A percentile compares a stretch with the other conserved stretches of the same genome.
These are phyloP conservation scores for Yamadazyma sp. DNA, from an alignment of 805 yeast genomes.

Conservation along the genomic window DNA sequence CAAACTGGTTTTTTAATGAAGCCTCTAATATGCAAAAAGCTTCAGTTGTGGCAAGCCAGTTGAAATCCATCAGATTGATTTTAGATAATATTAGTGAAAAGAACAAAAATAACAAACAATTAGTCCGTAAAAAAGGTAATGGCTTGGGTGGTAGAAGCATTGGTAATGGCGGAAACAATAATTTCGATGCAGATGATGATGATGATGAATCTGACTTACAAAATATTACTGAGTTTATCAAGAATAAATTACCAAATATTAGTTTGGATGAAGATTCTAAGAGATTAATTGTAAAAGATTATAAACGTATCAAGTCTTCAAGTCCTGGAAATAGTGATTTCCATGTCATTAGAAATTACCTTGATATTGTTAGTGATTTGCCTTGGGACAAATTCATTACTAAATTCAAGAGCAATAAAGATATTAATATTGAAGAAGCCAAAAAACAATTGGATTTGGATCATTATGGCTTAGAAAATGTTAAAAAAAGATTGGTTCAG, in stretches of 20 bases:
- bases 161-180: slow-evolving; percentile 44
- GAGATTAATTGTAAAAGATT: slow-evolving; percentile 46
- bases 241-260: slow-evolving; percentile 33
- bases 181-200: slow-evolving; percentile 34
- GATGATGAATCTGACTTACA: slow-evolving; percentile 44
- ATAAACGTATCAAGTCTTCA: slow-evolving; percentile 51
- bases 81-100: slow-evolving; percentile 45
- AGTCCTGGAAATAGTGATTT: slow-evolving; percentile 50
- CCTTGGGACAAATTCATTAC: slow-evolving; percentile 52
- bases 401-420: slow-evolving; percentile 33
- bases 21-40: slow-evolving; percentile 53
- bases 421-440: slow-evolving; percentile 47
- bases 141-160: slow-evolving; percentile 34
- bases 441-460: slow-evolving; percentile 37
- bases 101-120: slow-evolving; percentile 10
- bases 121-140: slow-evolving; percentile 27
- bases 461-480: slow-evolving; percentile 41
- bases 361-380: slow-evolving; percentile 62
- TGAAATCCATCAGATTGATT: slow-evolving; percentile 48
- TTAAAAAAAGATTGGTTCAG: slow-evolving; percentile 69
- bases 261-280: slow-evolving; percentile 36
- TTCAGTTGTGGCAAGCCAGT: slow-evolving; percentile 51
- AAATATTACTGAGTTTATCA: slow-evolving; percentile 35
- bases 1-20: slow-evolving; percentile 47
- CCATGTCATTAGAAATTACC: slow-evolving; percentile 60